Percentiles rank a stretch among this genome's conserved stretches.
phyloP scores from a whole-genome alignment of 805 yeast species.

The Candida chauliodis region DNA sequence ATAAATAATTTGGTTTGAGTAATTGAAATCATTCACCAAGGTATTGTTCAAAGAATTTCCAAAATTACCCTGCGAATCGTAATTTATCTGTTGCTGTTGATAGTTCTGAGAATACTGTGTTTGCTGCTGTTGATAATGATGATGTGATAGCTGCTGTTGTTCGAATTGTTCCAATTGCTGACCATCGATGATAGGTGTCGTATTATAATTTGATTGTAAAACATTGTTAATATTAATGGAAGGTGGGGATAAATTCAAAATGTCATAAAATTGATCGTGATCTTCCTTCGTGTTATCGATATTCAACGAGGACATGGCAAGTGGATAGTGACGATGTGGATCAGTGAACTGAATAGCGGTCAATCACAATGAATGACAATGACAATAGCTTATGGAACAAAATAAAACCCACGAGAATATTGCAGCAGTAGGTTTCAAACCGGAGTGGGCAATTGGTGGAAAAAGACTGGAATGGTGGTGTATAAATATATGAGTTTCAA shows the following conservation, averaged over 20 bases:
- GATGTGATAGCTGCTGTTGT: constrained; percentile 8
- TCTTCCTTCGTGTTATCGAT: constrained; percentile 11
- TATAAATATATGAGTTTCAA: too few relatives aligned
- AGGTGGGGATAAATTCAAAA: constrained; percentile 30
- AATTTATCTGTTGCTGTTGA: constrained; percentile 1
- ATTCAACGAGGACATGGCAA: not conserved
- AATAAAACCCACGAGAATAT: too few relatives aligned
- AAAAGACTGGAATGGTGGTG: too few relatives aligned
- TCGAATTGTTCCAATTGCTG: constrained; percentile 9
- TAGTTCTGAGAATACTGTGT: too few relatives aligned
- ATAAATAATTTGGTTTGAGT: not conserved
- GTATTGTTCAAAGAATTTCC: not conserved
- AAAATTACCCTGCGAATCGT: not conserved
- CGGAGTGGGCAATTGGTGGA: too few relatives aligned
- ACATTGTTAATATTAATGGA: constrained; percentile 4
- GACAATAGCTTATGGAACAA: not conserved
- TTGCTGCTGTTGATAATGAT: not conserved
- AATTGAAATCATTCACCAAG: not conserved
- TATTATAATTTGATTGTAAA: constrained; percentile 2
- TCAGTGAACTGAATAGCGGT: too few relatives aligned
- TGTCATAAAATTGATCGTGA: constrained; percentile 28
- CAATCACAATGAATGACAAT: too few relatives aligned
- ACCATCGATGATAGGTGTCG: not conserved
- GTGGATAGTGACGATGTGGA: not conserved
- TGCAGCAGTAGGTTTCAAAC: too few relatives aligned